These are phyloP conservation scores for Spirogloea muscicola DNA, from an alignment of 139 green algal species.

Conservation along the genomic window DNA sequence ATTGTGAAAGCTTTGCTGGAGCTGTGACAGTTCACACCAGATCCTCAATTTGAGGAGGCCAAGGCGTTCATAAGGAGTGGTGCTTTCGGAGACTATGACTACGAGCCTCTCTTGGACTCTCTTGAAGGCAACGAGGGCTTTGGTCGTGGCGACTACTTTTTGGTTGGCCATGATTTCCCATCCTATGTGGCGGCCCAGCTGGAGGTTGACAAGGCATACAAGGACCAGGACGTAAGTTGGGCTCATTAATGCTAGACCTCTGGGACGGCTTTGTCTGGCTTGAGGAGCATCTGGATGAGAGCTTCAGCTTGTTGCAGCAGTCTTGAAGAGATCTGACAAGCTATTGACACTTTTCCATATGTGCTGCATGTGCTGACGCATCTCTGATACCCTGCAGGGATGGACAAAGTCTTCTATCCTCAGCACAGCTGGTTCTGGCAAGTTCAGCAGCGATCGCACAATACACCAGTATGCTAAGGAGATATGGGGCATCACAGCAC, in stretches of 20 bases:
- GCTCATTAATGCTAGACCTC: too few species aligned
- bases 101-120: slow-evolving; percentile 81
- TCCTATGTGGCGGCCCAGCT: slow-evolving; percentile 80
- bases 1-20: background rate
- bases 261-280: too few species aligned
- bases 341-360: too few species aligned
- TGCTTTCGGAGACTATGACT: slow-evolving; percentile 87
- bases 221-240: slow-evolving; percentile 57
- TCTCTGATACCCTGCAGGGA: too few species aligned
- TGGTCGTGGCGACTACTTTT: slow-evolving; percentile 84
- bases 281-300: too few species aligned
- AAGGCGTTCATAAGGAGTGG: slow-evolving; percentile 64
- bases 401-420: slow-evolving; percentile 71
- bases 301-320: too few species aligned
- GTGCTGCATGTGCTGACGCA: too few species aligned
- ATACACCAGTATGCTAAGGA: slow-evolving; percentile 77
- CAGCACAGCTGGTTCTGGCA: slow-evolving; percentile 67
- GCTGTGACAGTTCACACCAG: slow-evolving; percentile 49
- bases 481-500: slow-evolving; percentile 79
- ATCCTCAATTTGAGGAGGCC: slow-evolving; percentile 63
- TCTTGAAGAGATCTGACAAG: too few species aligned
- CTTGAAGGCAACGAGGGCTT: slow-evolving; percentile 60
- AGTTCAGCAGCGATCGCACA: slow-evolving; percentile 73
- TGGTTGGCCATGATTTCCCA: slow-evolving; percentile 91
- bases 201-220: slow-evolving; percentile 76